Conservation (phyloP, 441 rosid species). For the Theobroma grandiflorum region DNA sequence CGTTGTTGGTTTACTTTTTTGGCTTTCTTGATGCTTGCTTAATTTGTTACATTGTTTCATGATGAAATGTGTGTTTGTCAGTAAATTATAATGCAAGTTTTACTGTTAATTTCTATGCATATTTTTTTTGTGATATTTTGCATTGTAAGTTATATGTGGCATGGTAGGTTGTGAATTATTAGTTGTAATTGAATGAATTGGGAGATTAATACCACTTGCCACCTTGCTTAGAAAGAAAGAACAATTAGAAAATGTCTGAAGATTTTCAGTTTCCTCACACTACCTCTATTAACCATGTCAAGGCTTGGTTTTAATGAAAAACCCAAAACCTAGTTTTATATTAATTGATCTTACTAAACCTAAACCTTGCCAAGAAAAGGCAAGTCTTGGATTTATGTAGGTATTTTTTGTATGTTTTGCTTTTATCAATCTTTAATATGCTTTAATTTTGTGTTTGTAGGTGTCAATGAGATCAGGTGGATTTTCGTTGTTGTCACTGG, state of each 20-base stretch:
- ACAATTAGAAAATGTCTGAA: background rate
- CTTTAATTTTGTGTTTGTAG: too few species aligned
- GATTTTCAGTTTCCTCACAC: background rate
- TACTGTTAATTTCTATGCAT: background rate
- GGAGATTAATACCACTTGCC: too few species aligned
- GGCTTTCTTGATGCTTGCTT: conserved; percentile 9
- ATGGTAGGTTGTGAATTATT: background rate
- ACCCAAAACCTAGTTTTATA: conserved; percentile 6
- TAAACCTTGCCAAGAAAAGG: background rate
- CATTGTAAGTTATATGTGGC: background rate
- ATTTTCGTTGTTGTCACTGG: too few species aligned
- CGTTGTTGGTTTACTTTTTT: background rate
- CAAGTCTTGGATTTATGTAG: background rate
- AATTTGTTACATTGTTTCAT: background rate
- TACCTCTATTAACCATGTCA: background rate
- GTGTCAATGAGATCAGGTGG: too few species aligned
- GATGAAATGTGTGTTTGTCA: background rate
- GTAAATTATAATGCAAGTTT: background rate
- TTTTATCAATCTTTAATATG: too few species aligned
- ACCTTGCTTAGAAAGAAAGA: background rate
- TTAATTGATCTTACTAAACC: background rate
- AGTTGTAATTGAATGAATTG: background rate
- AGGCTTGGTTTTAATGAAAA: background rate
- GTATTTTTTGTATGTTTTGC: too few species aligned
- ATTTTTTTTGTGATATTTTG: background rate